Evolutionary conservation across 305 asterid genomes (phyloP).

Genomic region (Rubia peregrina): DNA sequence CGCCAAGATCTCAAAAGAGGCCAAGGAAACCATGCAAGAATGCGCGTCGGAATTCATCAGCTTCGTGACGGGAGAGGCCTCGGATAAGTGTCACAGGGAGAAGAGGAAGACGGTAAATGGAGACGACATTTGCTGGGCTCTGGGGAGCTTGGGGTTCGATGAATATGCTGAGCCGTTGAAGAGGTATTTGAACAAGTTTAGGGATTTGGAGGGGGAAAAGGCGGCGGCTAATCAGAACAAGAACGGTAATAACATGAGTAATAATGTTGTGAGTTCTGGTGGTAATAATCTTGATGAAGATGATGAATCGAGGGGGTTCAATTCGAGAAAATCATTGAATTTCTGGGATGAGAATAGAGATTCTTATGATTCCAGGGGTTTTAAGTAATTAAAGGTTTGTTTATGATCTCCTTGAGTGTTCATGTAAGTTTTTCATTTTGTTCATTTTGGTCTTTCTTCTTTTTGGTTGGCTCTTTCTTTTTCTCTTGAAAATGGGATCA

Average conservation of each 20-base stretch:
- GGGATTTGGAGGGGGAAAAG: constrained; percentile 33
- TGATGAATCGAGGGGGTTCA: constrained; percentile 5
- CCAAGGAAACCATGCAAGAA: constrained; percentile 72
- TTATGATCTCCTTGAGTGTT: not conserved
- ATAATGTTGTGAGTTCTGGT: not conserved
- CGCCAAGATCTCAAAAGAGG: constrained; percentile 72
- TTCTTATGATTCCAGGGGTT: constrained; percentile 14
- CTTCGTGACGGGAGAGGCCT: constrained; percentile 70
- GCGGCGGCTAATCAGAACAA: constrained; percentile 8
- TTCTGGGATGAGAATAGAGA: constrained; percentile 13
- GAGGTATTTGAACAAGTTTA: constrained; percentile 42
- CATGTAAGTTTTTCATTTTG: constrained; percentile 5
- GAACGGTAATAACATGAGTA: not conserved
- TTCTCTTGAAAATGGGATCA: not conserved
- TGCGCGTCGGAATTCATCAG: constrained; percentile 76
- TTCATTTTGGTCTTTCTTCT: not conserved
- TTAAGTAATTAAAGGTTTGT: not conserved
- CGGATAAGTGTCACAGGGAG: constrained; percentile 60
- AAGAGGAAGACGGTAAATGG: constrained; percentile 76
- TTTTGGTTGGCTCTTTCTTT: not conserved
- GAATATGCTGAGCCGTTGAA: constrained; percentile 42
- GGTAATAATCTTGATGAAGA: not conserved
- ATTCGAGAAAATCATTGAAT: constrained; percentile 13
- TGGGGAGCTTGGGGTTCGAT: constrained; percentile 58
- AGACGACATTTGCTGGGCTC: constrained; percentile 69